Evolutionary conservation across 345 rosid genomes (phyloP).

Genomic region (Eucalyptus polyanthemos): DNA sequence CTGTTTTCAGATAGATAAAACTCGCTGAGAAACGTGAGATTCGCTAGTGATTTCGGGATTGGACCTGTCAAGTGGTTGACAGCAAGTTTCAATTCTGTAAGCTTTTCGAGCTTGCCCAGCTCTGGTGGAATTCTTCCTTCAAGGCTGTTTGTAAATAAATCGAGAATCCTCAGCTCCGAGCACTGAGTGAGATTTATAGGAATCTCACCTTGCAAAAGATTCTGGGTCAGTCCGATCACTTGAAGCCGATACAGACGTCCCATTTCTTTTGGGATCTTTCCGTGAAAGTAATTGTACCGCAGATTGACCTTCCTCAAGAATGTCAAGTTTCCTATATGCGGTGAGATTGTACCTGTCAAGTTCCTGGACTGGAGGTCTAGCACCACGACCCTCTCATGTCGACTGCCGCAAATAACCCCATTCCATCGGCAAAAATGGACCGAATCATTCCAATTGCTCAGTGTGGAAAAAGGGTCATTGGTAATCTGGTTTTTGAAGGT

Average conservation of each 20-base stretch:
- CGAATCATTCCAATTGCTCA: slow-evolving; percentile 10
- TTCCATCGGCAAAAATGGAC: slow-evolving; percentile 2
- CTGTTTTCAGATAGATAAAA: slow-evolving; percentile 4
- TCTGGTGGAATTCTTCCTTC: slow-evolving; percentile 9
- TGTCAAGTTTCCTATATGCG: slow-evolving; percentile 11
- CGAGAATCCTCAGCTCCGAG: background rate
- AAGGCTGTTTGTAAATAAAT: slow-evolving; percentile 3
- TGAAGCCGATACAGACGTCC: slow-evolving; percentile 1
- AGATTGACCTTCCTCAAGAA: slow-evolving; percentile 1
- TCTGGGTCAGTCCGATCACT: background rate
- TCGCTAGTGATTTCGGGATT: slow-evolving; percentile 5
- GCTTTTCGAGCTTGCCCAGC: slow-evolving; percentile 3
- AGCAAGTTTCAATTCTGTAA: background rate
- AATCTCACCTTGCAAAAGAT: slow-evolving; percentile 9
- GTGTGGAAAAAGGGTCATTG: background rate
- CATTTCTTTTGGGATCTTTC: slow-evolving; percentile 2
- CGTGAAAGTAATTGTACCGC: slow-evolving; percentile 1
- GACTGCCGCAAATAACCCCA: slow-evolving; percentile 4
- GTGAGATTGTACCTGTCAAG: slow-evolving; percentile 8
- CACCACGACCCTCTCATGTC: slow-evolving; percentile 1
- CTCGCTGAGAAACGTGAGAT: background rate
- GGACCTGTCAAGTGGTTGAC: slow-evolving; percentile 7
- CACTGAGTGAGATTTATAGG: slow-evolving; percentile 7
- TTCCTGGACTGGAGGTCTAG: background rate
- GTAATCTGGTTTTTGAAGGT: background rate